phyloP scores from a whole-genome alignment of 805 yeast genomes.

The Starmerella powellii region DNA sequence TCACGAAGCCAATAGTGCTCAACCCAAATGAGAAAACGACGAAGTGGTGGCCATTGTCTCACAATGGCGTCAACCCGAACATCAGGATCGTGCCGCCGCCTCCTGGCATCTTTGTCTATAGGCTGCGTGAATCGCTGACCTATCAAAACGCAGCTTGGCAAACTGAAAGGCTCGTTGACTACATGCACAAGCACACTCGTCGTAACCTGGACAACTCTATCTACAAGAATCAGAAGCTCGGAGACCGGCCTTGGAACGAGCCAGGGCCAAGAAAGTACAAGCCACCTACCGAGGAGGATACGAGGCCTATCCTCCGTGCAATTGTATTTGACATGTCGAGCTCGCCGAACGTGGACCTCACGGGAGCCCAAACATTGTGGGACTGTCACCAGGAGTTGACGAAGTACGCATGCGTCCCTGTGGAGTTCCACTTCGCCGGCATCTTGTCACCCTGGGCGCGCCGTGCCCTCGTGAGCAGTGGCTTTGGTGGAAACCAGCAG shows the following conservation, averaged over 20 bases:
- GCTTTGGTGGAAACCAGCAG: constrained; percentile 33
- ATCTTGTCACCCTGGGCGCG: constrained; percentile 78
- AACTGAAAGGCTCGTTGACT: constrained; percentile 55
- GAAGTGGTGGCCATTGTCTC: constrained; percentile 31
- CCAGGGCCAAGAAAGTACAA: constrained; percentile 45
- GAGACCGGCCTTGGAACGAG: constrained; percentile 83
- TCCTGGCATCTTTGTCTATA: constrained; percentile 77
- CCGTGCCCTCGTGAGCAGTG: constrained; percentile 59
- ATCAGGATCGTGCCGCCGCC: constrained; percentile 66
- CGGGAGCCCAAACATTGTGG: constrained; percentile 64
- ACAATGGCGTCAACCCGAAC: constrained; percentile 42
- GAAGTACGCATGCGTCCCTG: constrained; percentile 65
- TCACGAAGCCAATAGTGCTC: constrained; percentile 10
- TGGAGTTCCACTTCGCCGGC: constrained; percentile 83
- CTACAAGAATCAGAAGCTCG: constrained; percentile 28
- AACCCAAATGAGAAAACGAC: constrained; percentile 7
- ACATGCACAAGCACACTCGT: constrained; percentile 48
- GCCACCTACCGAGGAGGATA: constrained; percentile 31
- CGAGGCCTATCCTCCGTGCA: constrained; percentile 56
- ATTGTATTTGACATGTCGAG: constrained; percentile 72
- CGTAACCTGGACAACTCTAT: constrained; percentile 38
- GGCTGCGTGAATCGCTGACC: constrained; percentile 68
- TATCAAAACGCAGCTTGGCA: constrained; percentile 73
- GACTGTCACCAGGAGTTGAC: constrained; percentile 65
- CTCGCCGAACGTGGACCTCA: constrained; percentile 64